Evolutionary conservation across 1,284 basidiomycete genomes (phyloP).

Genomic region (Porogramme epimiltina): DNA sequence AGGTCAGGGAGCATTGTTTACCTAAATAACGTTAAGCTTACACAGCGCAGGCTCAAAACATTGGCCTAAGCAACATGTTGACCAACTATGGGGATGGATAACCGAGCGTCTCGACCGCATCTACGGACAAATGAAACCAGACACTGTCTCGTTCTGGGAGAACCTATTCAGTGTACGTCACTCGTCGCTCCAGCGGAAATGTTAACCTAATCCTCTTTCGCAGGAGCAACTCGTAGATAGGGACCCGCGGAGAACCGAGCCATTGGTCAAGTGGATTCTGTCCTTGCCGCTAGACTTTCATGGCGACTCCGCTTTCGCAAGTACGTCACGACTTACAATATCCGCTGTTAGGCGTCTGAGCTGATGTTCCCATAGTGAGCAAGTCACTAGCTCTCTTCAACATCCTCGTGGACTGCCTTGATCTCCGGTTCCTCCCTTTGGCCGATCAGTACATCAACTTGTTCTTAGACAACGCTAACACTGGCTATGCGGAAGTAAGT

Average conservation of each 20-base stretch:
- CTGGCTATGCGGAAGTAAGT: constrained; percentile 81
- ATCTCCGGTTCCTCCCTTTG: constrained; percentile 65
- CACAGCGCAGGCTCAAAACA: constrained; percentile 78
- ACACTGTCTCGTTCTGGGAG: constrained; percentile 80
- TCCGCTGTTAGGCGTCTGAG: constrained; percentile 1
- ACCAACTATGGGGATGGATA: constrained; percentile 83
- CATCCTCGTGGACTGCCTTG: constrained; percentile 59
- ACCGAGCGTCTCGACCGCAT: constrained; percentile 69
- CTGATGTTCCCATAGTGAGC: constrained; percentile 50
- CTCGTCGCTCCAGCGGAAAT: not conserved
- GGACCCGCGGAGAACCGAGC: constrained; percentile 84
- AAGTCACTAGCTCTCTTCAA: constrained; percentile 66
- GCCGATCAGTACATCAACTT: constrained; percentile 69
- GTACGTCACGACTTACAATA: constrained; percentile 42
- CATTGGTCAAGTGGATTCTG: constrained; percentile 81
- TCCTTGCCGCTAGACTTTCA: constrained; percentile 81
- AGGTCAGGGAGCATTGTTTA: constrained; percentile 39
- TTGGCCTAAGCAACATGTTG: constrained; percentile 71
- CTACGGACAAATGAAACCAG: constrained; percentile 81
- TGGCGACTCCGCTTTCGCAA: constrained; percentile 75
- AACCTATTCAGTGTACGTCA: constrained; percentile 56
- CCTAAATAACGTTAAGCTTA: constrained; percentile 4
- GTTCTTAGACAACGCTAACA: constrained; percentile 77
- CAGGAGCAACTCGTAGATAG: constrained; percentile 71
- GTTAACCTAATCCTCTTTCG: constrained; percentile 11